Percentiles rank a stretch among this genome's conserved stretches.
Evolutionary conservation across 2,329 filamentous ascomycete genomes (phyloP).

Genomic region (Parafenestella ontariensis): DNA sequence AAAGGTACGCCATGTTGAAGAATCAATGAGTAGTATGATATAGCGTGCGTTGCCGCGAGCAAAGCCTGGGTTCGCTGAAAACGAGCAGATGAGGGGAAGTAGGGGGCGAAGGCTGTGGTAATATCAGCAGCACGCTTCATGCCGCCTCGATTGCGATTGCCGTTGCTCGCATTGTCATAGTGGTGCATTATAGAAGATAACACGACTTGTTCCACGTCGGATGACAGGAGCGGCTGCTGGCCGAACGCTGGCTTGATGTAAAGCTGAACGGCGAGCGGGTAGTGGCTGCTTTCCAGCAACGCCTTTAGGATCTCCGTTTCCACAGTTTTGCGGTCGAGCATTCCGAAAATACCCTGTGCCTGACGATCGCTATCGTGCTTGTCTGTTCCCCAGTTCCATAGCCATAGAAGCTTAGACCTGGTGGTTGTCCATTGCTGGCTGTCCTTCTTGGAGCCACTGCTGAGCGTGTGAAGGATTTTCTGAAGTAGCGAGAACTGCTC

Average conservation of each 20-base stretch:
- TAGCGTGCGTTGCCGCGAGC: slow-evolving; percentile 73
- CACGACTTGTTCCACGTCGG: slow-evolving; percentile 66
- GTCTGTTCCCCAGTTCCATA: slow-evolving; percentile 73
- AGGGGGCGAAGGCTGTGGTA: slow-evolving; percentile 67
- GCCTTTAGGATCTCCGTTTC: slow-evolving; percentile 76
- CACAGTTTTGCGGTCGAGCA: slow-evolving; percentile 65
- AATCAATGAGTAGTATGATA: slow-evolving; percentile 78
- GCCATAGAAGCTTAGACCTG: slow-evolving; percentile 73
- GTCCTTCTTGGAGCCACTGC: slow-evolving; percentile 63
- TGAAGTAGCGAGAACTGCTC: slow-evolving; percentile 69
- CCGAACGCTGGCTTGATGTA: slow-evolving; percentile 66
- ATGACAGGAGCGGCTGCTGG: slow-evolving; percentile 58
- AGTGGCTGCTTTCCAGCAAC: slow-evolving; percentile 69
- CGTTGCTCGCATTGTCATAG: slow-evolving; percentile 84
- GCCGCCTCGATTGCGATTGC: slow-evolving; percentile 76
- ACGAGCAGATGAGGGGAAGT: slow-evolving; percentile 61
- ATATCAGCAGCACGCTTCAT: slow-evolving; percentile 73
- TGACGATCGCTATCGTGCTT: slow-evolving; percentile 46
- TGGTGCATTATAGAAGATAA: slow-evolving; percentile 70
- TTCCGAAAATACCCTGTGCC: slow-evolving; percentile 62
- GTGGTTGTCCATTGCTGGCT: slow-evolving; percentile 60
- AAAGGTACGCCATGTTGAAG: slow-evolving; percentile 83
- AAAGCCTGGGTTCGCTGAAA: slow-evolving; percentile 68
- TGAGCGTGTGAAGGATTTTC: slow-evolving; percentile 65
- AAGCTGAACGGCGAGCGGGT: slow-evolving; percentile 62